Evolutionary conservation across 805 yeast species (phyloP).

Genomic region (Hanseniaspora nectarophila): DNA sequence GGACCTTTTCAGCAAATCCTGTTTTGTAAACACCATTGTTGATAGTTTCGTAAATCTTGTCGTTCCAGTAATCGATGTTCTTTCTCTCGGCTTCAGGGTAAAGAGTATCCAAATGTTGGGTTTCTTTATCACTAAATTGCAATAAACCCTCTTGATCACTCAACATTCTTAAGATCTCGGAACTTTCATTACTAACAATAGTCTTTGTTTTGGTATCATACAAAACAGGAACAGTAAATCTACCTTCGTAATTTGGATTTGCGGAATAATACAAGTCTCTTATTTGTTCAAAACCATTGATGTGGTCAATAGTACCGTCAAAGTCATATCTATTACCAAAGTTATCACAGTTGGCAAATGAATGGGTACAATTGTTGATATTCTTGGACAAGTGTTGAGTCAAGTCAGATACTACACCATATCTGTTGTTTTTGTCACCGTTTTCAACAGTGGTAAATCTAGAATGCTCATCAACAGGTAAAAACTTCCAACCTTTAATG

Average conservation of each 20-base stretch:
- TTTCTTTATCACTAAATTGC: constrained; percentile 34
- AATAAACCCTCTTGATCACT: constrained; percentile 28
- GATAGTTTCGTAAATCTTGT: constrained; percentile 71
- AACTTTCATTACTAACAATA: constrained; percentile 82
- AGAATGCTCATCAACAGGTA: constrained; percentile 34
- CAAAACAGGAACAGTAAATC: constrained; percentile 85
- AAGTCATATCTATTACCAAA: constrained; percentile 20
- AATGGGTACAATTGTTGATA: constrained; percentile 12
- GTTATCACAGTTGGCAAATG: constrained; percentile 18
- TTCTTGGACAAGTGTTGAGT: constrained; percentile 12
- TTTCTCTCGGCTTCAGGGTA: constrained; percentile 46
- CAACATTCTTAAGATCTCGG: constrained; percentile 78
- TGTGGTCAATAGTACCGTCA: constrained; percentile 43
- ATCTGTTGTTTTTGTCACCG: constrained; percentile 16
- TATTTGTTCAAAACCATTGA: constrained; percentile 48
- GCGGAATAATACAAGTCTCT: constrained; percentile 66
- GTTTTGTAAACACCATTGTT: constrained; percentile 90
- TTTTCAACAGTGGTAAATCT: constrained; percentile 18
- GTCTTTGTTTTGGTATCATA: constrained; percentile 79
- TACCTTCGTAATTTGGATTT: constrained; percentile 61
- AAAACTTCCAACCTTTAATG: constrained; percentile 75
- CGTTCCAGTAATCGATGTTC: constrained; percentile 65
- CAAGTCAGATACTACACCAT: constrained; percentile 20
- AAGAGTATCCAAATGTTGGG: constrained; percentile 21
- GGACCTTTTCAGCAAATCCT: constrained; percentile 79